Percentiles rank a stretch among this genome's conserved stretches.
These are phyloP conservation scores for Albifimbria verrucaria DNA, from an alignment of 2,329 filamentous ascomycete genomes.

Conservation along the genomic window DNA sequence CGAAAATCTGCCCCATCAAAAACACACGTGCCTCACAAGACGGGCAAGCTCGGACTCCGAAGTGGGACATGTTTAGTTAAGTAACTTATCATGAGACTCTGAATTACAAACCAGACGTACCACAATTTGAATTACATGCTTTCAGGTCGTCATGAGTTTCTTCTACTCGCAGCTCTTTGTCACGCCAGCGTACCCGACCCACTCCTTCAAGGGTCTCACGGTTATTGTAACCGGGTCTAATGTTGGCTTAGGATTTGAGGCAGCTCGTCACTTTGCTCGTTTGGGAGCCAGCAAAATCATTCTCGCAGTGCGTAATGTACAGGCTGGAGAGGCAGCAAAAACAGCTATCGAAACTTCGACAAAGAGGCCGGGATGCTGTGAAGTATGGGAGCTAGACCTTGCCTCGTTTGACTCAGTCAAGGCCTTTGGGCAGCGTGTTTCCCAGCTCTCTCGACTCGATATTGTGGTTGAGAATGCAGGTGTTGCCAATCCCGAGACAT, in stretches of 20 bases:
- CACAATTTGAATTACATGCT: no score
- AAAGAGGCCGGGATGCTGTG: not conserved
- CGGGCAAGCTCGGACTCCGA: no score
- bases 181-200: constrained; percentile 11
- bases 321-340: constrained; percentile 5
- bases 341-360: not conserved
- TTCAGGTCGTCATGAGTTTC: constrained; percentile 1
- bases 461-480: constrained; percentile 40
- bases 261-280: constrained; percentile 30
- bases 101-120: no score
- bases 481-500: constrained; percentile 24
- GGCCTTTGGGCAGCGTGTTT: constrained; percentile 36
- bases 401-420: constrained; percentile 22
- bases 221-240: constrained; percentile 37
- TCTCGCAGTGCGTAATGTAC: constrained; percentile 19
- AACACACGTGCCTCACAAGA: no score
- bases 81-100: no score
- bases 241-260: constrained; percentile 34
- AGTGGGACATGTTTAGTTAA: no score
- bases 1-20: no score
- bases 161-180: constrained; percentile 2
- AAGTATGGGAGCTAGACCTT: not conserved
- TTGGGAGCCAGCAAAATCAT: constrained; percentile 29
- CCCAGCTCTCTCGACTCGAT: constrained; percentile 39
- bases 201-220: constrained; percentile 18